Base-by-base conservation (phyloP, 2,329 filamentous ascomycete species). In the Aspergillus pseudonomiae region DNA sequence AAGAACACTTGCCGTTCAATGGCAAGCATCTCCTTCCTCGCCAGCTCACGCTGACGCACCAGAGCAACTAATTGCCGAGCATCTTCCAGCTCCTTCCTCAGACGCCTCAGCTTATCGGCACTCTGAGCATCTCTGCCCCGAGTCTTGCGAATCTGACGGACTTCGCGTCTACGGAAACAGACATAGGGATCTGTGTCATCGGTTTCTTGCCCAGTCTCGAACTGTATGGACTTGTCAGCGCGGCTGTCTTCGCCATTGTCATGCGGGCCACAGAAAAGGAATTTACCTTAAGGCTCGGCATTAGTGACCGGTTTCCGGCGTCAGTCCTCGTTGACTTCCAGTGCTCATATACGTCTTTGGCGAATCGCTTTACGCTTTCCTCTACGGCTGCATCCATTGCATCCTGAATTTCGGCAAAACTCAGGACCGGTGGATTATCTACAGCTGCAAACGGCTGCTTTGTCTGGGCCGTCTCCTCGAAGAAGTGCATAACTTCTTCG, bases 111-210 rank as follows among this genome's bases (percentile, higher is more conserved):
- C 78, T 97, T 97, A 76, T 99, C 95, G 60, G 91, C 92, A 72
- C 94, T 93, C 79, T 97, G 94, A 41, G 92, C 92, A 82, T 99
- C 95, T 74, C 95, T 89, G 70, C 92, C 93, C 74, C 95, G 88
- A 43, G 95, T 99, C 82, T 98, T 99, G 71, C 95, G 91, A 57
- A 93, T 94, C 77, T 96, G 93, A 63, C 95, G 90, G 54, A 96
- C 92, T 79, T 99, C 95, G 67, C 95, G 91, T 71, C 95, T 89
- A 75, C 95, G 89, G 86, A 99, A 99, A 80, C 95, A 99, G 73
- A 99, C 94, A 80, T 97, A 99, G 56, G 95, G 95, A 79, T 99
- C 95, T 72, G 92, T 88, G 76, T 99, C 95, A 78, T 99, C 95
- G 65, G 90, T 96, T 68, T 98, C 94, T 75, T 93, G 91, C 67